Conservation (phyloP, 257 asterid species). For the Oldenlandia corymbosa region DNA sequence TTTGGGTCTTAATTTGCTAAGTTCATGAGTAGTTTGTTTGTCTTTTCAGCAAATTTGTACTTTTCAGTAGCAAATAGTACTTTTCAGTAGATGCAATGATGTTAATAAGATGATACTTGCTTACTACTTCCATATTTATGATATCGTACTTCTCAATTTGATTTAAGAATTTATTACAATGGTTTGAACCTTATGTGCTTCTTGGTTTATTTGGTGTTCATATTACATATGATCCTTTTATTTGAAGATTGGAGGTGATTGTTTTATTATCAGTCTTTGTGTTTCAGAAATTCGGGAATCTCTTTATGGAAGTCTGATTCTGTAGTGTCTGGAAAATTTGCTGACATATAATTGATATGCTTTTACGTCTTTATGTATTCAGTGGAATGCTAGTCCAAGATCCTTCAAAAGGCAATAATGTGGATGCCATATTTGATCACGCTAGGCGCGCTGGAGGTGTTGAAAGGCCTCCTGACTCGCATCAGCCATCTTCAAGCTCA, state of each 20-base stretch:
- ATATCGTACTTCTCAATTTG: not conserved
- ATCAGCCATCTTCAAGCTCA: slow-evolving; percentile 49
- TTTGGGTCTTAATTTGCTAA: too few species aligned
- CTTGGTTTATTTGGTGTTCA: not conserved
- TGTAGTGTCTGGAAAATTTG: not conserved
- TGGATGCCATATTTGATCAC: slow-evolving; percentile 59
- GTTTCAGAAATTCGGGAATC: not conserved
- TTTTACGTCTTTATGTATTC: slow-evolving; percentile 17
- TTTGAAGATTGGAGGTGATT: not conserved
- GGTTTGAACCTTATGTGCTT: not conserved
- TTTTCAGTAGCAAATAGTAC: too few species aligned
- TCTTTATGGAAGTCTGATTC: not conserved
- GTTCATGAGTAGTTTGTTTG: not conserved
- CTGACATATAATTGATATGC: slow-evolving; percentile 4
- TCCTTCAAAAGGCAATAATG: slow-evolving; percentile 51
- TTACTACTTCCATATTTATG: not conserved
- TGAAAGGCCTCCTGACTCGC: slow-evolving; percentile 45
- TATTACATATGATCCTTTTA: not conserved
- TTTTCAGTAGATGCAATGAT: not conserved
- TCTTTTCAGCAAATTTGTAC: not conserved
- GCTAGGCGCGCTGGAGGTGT: slow-evolving; percentile 62
- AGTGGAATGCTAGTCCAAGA: slow-evolving; percentile 91
- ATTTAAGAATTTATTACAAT: too few species aligned
- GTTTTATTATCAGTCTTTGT: not conserved
- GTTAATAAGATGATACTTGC: not conserved